Evolutionary conservation across 2,329 filamentous ascomycete genomes (phyloP).

Genomic region (Leptographium wingfieldii): DNA sequence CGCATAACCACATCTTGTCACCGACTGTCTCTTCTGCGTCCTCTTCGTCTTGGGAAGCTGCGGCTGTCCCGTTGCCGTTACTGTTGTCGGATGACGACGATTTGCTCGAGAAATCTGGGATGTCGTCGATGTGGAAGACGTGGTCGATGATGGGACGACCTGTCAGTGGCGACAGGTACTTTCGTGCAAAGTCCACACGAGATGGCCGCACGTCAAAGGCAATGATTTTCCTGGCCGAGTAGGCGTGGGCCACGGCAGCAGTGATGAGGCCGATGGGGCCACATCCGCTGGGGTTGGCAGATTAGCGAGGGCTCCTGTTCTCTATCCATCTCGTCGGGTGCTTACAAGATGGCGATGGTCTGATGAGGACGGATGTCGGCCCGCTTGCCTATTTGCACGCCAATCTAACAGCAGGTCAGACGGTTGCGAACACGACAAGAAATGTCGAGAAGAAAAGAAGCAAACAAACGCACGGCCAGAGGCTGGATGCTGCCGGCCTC

Average conservation of each 20-base stretch:
- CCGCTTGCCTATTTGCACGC: constrained; percentile 63
- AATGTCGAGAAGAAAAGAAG: too few species aligned
- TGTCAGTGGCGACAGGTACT: constrained; percentile 23
- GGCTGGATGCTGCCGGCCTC: constrained; percentile 88
- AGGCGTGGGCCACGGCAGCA: constrained; percentile 70
- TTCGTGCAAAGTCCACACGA: constrained; percentile 65
- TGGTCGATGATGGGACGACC: constrained; percentile 53
- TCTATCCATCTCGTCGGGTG: too few species aligned
- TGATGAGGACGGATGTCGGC: constrained; percentile 60
- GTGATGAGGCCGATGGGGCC: constrained; percentile 81
- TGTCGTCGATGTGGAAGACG: constrained; percentile 49
- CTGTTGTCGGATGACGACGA: constrained; percentile 44
- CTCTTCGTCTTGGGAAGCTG: not conserved
- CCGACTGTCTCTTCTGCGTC: not conserved
- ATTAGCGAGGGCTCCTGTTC: not conserved
- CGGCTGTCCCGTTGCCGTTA: not conserved
- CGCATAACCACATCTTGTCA: constrained; percentile 1
- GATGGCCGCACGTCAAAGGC: constrained; percentile 73
- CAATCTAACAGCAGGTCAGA: constrained; percentile 27
- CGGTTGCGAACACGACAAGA: not conserved
- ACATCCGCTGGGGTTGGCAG: constrained; percentile 36
- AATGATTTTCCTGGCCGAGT: constrained; percentile 72
- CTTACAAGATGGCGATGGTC: constrained; percentile 59
- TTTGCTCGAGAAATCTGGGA: constrained; percentile 21
- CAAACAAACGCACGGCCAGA: constrained; percentile 38